Conservation (phyloP, 2,329 filamentous ascomycete genomes). For the Hysterium pulicare region DNA sequence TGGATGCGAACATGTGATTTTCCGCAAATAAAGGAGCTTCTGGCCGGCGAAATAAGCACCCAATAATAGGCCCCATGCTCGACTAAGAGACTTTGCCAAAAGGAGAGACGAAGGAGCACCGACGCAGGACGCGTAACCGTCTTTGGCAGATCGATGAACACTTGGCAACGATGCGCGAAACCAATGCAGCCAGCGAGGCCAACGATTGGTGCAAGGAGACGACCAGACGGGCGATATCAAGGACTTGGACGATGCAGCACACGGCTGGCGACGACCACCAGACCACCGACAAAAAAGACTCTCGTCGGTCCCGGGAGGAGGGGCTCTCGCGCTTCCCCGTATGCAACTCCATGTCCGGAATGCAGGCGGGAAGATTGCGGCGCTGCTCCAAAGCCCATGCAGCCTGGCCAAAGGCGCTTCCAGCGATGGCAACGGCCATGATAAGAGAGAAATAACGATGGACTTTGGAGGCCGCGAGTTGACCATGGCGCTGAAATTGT, state of each 20-base stretch:
- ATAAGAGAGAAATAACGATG: slow-evolving; percentile 1
- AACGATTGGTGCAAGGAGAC: no score
- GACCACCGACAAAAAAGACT: no score
- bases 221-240: not conserved
- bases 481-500: slow-evolving; percentile 1
- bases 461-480: not conserved
- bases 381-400: no score
- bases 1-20: not conserved
- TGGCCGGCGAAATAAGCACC: not conserved
- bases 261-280: not conserved
- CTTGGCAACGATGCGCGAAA: not conserved
- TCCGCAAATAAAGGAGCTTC: not conserved
- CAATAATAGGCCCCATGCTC: not conserved
- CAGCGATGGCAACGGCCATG: not conserved
- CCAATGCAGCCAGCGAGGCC: not conserved
- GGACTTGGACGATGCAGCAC: not conserved
- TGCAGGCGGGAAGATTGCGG: no score
- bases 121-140: not conserved
- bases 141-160: not conserved
- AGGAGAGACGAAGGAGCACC: not conserved
- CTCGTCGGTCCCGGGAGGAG: no score
- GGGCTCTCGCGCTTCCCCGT: no score
- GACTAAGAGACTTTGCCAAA: not conserved
- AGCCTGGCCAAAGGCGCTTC: not conserved
- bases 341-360: not conserved